A percentile compares a stretch with the other conserved stretches of the same genome.
Evolutionary conservation across 164 flowering plant species (phyloP).

Genomic region (Echeveria elegans): DNA sequence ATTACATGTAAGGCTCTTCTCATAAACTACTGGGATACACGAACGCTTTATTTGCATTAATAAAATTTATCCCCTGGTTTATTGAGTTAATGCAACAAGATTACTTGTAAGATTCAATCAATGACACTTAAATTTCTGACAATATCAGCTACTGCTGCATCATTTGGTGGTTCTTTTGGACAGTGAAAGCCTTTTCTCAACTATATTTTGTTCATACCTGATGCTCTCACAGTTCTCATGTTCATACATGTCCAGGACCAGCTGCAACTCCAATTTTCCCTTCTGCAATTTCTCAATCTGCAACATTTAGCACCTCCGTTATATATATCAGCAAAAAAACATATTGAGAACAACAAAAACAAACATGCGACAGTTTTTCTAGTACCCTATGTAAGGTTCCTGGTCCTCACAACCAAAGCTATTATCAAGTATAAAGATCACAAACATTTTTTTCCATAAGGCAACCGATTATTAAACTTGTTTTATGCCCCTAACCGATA

Average conservation of each 20-base stretch:
- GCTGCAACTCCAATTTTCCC: conserved; percentile 61
- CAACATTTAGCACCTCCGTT: conserved; percentile 12
- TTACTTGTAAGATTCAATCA: not conserved
- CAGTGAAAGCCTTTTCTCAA: not conserved
- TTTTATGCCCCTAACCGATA: not conserved
- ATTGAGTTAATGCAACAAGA: not conserved
- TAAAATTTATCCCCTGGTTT: not conserved
- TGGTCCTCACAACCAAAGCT: not conserved
- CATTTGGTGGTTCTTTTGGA: not conserved
- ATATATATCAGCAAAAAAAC: not conserved
- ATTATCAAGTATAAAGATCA: not conserved
- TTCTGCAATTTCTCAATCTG: conserved; percentile 78
- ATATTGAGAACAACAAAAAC: not conserved
- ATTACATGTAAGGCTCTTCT: not conserved
- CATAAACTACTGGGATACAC: not conserved
- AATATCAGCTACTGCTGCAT: conserved; percentile 1
- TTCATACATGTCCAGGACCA: conserved; percentile 72
- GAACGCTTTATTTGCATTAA: not conserved
- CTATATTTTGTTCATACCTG: not conserved
- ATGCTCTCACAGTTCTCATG: conserved; percentile 57
- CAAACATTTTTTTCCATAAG: not conserved
- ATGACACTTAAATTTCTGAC: not conserved
- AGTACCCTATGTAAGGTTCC: not conserved
- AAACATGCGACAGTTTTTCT: not conserved
- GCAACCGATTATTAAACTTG: not conserved